These are phyloP conservation scores for Gynostemma pentaphyllum DNA, from an alignment of 306 rosid species.

Conservation along the genomic window DNA sequence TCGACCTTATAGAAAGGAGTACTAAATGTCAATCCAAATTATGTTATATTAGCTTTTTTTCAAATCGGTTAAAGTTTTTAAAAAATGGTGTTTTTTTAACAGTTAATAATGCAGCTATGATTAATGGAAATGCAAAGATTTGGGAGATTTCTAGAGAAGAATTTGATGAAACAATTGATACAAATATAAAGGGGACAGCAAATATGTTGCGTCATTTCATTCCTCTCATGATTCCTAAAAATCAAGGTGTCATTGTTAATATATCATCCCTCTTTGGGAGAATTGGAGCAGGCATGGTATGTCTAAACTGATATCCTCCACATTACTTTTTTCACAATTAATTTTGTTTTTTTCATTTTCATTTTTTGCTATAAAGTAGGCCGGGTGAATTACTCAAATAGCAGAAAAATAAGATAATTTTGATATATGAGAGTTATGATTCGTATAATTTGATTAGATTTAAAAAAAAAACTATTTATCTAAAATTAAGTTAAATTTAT, in stretches of 20 bases:
- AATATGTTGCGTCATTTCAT: constrained; percentile 66
- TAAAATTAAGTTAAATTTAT: no score
- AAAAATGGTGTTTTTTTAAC: constrained; percentile 3
- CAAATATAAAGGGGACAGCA: constrained; percentile 65
- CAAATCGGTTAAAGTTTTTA: neutral
- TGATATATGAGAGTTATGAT: no score
- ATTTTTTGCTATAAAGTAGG: no score
- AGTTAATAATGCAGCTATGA: constrained; percentile 74
- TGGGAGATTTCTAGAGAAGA: constrained; percentile 75
- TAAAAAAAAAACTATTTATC: no score
- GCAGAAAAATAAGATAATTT: no score
- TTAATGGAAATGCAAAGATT: constrained; percentile 60
- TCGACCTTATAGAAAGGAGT: no score
- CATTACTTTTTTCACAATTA: no score
- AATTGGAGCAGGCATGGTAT: constrained; percentile 58
- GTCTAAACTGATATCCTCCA: neutral
- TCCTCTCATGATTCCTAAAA: constrained; percentile 40
- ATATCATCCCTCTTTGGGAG: constrained; percentile 91
- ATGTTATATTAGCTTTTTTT: no score
- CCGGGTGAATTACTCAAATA: no score
- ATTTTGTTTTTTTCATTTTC: no score
- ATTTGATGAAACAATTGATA: constrained; percentile 52
- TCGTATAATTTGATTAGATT: no score
- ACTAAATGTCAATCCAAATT: no score
- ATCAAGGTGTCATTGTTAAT: constrained; percentile 57